Conservation (phyloP, 108 stramenopile species). For the Chaetoceros tenuissimus region DNA sequence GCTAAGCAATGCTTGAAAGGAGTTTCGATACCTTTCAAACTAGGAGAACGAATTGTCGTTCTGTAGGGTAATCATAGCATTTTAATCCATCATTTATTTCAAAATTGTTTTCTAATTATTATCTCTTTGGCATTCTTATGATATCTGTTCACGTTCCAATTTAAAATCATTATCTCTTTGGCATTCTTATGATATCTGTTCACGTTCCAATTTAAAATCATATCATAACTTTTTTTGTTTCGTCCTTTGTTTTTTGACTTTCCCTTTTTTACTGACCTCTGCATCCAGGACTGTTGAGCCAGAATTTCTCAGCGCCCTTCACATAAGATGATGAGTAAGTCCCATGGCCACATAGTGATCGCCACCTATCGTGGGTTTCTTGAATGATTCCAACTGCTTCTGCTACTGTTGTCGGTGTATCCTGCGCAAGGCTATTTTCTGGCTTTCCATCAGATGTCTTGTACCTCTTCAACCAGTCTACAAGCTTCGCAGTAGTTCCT, state of each 20-base stretch:
- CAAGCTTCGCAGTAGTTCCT: constrained; percentile 66
- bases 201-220: too few species aligned
- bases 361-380: constrained; percentile 76
- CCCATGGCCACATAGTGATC: constrained; percentile 66
- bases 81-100: too few species aligned
- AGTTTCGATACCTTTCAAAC: constrained; percentile 42
- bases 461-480: constrained; percentile 94
- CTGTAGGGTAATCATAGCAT: constrained; percentile 26
- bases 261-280: constrained; percentile 38
- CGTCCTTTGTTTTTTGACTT: too few species aligned
- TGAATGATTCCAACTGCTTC: constrained; percentile 71
- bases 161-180: too few species aligned
- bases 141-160: too few species aligned
- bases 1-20: constrained; percentile 45
- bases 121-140: too few species aligned
- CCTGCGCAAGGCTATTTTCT: constrained; percentile 81
- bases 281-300: constrained; percentile 66
- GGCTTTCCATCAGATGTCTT: constrained; percentile 96
- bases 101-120: too few species aligned
- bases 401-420: constrained; percentile 49
- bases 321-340: constrained; percentile 30
- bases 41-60: constrained; percentile 61
- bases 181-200: too few species aligned
- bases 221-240: too few species aligned
- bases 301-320: constrained; percentile 46